Conservation (phyloP, 2,329 filamentous ascomycete genomes). For the Trichoderma simmonsii region DNA sequence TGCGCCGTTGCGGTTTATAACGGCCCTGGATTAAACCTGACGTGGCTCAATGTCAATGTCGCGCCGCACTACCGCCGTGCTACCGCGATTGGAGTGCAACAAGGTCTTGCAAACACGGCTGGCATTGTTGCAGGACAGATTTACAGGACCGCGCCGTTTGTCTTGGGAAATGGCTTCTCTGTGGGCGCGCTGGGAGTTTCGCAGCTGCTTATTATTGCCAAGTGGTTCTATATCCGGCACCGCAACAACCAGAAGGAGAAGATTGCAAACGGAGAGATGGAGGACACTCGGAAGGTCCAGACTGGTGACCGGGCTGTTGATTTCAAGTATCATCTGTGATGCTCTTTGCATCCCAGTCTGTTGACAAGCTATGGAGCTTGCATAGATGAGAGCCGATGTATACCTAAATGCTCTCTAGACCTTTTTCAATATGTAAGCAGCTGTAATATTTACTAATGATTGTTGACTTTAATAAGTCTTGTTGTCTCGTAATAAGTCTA, state of each 20-base stretch:
- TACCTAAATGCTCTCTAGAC: background rate
- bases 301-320: constrained; percentile 47
- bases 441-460: background rate
- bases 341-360: background rate
- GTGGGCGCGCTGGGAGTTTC: constrained; percentile 29
- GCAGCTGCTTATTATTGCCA: constrained; percentile 37
- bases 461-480: background rate
- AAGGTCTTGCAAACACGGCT: constrained; percentile 45
- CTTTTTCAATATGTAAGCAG: background rate
- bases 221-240: constrained; percentile 42
- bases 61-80: constrained; percentile 46
- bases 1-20: constrained; percentile 47
- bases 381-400: background rate
- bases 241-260: constrained; percentile 41
- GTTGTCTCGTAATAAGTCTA: background rate
- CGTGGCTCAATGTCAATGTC: constrained; percentile 46
- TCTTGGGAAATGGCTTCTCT: constrained; percentile 30
- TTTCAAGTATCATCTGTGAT: constrained; percentile 44
- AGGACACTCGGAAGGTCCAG: constrained; percentile 43
- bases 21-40: constrained; percentile 45
- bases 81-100: constrained; percentile 44
- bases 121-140: constrained; percentile 43
- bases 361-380: background rate
- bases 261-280: constrained; percentile 38
- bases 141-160: constrained; percentile 33